Percentiles rank a stretch among this genome's conserved stretches.
Conservation (phyloP, 139 green algal species). For the Picochlorum costavermella region DNA sequence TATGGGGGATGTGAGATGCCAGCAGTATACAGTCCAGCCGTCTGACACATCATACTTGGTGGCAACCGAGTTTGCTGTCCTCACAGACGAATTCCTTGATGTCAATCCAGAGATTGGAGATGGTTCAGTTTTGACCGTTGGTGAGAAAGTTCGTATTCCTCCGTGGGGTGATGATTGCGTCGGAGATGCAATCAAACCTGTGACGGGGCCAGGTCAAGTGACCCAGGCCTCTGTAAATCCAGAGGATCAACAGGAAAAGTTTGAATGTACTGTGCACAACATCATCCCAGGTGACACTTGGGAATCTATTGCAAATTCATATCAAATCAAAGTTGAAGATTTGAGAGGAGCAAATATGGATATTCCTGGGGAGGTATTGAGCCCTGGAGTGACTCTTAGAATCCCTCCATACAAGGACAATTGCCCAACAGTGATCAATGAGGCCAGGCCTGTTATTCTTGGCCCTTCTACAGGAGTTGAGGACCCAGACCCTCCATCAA, state of each 20-base stretch:
- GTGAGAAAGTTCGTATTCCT: slow-evolving; percentile 9
- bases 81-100: slow-evolving; percentile 10
- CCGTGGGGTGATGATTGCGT: background rate
- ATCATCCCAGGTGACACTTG: background rate
- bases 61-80: slow-evolving; percentile 13
- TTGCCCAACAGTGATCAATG: background rate
- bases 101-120: slow-evolving; percentile 16
- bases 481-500: background rate
- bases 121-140: background rate
- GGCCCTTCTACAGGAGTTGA: background rate
- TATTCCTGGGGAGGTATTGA: background rate
- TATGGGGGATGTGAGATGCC: slow-evolving; percentile 11
- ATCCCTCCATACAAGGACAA: background rate
- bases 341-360: slow-evolving; percentile 1
- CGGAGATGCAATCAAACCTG: slow-evolving; percentile 4
- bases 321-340: background rate
- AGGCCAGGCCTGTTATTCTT: background rate
- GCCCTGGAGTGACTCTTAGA: background rate
- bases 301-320: background rate
- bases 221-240: background rate
- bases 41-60: slow-evolving; percentile 7
- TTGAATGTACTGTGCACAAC: background rate
- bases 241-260: background rate
- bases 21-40: slow-evolving; percentile 14
- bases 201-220: slow-evolving; percentile 2